These are phyloP conservation scores for Daldinia concentrica DNA, from an alignment of 495 filamentous ascomycete genomes.

Conservation along the genomic window DNA sequence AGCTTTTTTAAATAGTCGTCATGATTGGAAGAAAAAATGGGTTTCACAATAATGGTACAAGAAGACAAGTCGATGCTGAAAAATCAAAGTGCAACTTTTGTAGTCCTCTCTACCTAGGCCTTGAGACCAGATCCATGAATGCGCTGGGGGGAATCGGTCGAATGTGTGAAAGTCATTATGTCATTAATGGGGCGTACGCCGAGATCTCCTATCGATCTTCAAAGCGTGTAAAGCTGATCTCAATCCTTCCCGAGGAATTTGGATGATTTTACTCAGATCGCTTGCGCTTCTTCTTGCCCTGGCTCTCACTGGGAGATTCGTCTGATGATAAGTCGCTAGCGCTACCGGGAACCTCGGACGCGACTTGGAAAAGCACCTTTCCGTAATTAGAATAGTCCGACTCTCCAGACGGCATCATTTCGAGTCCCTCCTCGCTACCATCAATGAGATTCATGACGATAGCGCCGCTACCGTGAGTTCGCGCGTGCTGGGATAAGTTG, in stretches of 20 bases:
- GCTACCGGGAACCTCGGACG: constrained; percentile 72
- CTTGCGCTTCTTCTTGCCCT: constrained; percentile 80
- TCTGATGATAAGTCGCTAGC: constrained; percentile 62
- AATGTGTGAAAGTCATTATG: constrained; percentile 43
- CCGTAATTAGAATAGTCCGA: constrained; percentile 71
- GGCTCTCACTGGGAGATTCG: constrained; percentile 61
- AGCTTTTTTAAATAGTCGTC: constrained; percentile 36
- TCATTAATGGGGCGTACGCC: constrained; percentile 38
- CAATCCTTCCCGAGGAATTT: constrained; percentile 24
- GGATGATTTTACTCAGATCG: constrained; percentile 59
- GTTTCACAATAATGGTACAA: constrained; percentile 52
- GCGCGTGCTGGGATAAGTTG: constrained; percentile 94
- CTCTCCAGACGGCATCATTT: constrained; percentile 59
- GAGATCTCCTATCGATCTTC: constrained; percentile 23
- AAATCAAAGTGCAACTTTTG: constrained; percentile 51
- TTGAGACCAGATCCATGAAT: constrained; percentile 29
- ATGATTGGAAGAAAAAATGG: constrained; percentile 42
- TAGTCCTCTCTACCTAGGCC: constrained; percentile 45
- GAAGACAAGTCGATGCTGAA: constrained; percentile 47
- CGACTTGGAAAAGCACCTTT: constrained; percentile 78
- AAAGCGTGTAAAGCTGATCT: constrained; percentile 23
- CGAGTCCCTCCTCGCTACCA: constrained; percentile 60
- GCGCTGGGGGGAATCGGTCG: constrained; percentile 15
- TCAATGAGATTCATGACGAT: constrained; percentile 90
- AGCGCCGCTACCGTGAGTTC: constrained; percentile 90